Base-by-base conservation (phyloP, 2,329 filamentous ascomycete species). In the Trichophyton schoenleinii region DNA sequence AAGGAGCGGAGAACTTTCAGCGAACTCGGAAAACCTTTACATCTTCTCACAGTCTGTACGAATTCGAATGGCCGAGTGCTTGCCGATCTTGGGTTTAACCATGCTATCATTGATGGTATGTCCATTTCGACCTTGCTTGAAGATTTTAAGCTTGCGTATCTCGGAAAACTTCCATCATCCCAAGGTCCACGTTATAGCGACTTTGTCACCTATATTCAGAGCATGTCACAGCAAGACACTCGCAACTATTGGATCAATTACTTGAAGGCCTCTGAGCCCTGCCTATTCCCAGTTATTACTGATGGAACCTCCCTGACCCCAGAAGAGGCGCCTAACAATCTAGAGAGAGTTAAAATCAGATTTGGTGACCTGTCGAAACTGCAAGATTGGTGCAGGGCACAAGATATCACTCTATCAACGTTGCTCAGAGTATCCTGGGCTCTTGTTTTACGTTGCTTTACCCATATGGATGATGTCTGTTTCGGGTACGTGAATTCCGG, bases 401-500 rank as follows among this genome's bases (percentile, higher is more conserved):
- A 66, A 20, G 65, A 62, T 3, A 60, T 70, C 5, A 83, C 80
- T 0, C 63, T 79, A 0, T 78, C 80, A 0, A 79, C 75, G 38
- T 66, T 83, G 1, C 71, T 83, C 0, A 79, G 82, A 60, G 72
- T 80, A 31, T 74, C 74, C 0, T 83, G 81, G 81, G 78, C 76
- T 0, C 71, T 83, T 20, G 73, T 81, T 0, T 67, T 84, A 2
- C 73, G 76, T 1, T 70, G 70, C 3, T 81, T 80, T 64, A 80
- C 80, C 1, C 75, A 75, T 0, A 69, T 71, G 0, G 70, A 72
- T 2, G 77, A 80, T 46, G 75, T 82, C 0, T 79, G 77, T 34
- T 83, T 83, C 63, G 81, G 81, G 0, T 80, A 82, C 61, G 74
- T 82, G 0, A 69, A 80, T 2, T 80, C 79, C 0, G 81, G 81